Percentiles rank a stretch among this genome's conserved stretches.
Evolutionary conservation across 2,329 filamentous ascomycete species (phyloP).

Genomic region (Parafenestella ontariensis): DNA sequence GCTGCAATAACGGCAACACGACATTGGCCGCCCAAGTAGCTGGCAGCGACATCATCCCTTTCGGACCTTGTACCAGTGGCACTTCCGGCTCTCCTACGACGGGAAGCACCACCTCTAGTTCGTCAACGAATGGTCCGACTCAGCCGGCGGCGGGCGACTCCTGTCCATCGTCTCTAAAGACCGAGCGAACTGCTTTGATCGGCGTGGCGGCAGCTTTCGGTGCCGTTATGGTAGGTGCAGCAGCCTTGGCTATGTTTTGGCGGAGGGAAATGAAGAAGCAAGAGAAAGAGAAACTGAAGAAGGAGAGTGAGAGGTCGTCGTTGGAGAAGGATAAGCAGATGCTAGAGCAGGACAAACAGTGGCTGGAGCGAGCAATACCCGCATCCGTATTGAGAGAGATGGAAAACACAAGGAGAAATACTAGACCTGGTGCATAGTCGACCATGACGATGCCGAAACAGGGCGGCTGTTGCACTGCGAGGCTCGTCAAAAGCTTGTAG

Average conservation of each 20-base stretch:
- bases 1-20: constrained; percentile 3
- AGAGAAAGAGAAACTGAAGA: neutral
- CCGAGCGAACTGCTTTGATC: neutral
- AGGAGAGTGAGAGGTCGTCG: neutral
- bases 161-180: neutral
- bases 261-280: neutral
- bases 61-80: neutral
- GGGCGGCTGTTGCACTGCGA: too few relatives aligned
- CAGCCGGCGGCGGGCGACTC: neutral
- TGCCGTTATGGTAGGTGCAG: neutral
- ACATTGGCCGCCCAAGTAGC: neutral
- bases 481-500: too few relatives aligned
- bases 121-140: neutral
- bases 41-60: neutral
- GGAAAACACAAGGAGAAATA: neutral
- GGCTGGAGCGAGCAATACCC: neutral
- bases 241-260: neutral
- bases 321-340: neutral
- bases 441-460: too few relatives aligned
- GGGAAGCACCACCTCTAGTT: neutral
- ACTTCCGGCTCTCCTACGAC: neutral
- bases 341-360: neutral
- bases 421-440: neutral
- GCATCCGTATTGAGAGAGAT: neutral
- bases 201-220: neutral